Conservation (phyloP, 2,329 filamentous ascomycete species). For the Exophiala sp. region DNA sequence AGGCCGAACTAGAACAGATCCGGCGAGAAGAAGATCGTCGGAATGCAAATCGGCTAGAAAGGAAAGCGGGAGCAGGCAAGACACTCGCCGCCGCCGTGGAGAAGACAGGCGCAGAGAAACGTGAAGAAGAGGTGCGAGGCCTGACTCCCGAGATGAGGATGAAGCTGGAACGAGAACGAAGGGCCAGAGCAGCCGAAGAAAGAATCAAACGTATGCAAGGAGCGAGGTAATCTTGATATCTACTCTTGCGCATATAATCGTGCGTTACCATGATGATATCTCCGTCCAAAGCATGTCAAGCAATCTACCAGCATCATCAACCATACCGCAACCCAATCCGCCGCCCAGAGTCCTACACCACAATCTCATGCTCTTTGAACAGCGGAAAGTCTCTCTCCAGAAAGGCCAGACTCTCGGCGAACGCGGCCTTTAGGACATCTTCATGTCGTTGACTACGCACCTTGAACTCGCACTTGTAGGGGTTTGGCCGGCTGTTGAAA, state of each 20-base stretch:
- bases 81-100: slow-evolving; percentile 51
- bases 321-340: background rate
- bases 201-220: slow-evolving; percentile 63
- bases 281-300: background rate
- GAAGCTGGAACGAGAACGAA: slow-evolving; percentile 77
- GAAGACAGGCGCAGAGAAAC: slow-evolving; percentile 72
- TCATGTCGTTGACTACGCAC: slow-evolving; percentile 11
- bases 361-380: slow-evolving; percentile 26
- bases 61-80: slow-evolving; percentile 47
- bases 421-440: slow-evolving; percentile 12
- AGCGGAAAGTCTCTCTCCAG: slow-evolving; percentile 18
- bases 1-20: slow-evolving; percentile 67
- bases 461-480: slow-evolving; percentile 20
- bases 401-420: slow-evolving; percentile 10
- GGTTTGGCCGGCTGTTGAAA: slow-evolving; percentile 22
- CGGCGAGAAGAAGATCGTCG: slow-evolving; percentile 53
- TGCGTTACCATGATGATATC: background rate
- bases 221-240: background rate
- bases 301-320: background rate
- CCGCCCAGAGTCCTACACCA: slow-evolving; percentile 4
- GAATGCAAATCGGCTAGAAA: slow-evolving; percentile 40
- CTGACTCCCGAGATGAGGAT: slow-evolving; percentile 81
- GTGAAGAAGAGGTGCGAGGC: slow-evolving; percentile 77
- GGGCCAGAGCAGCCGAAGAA: slow-evolving; percentile 87
- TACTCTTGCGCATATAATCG: background rate